Percentiles rank a stretch among this genome's conserved stretches.
phyloP scores from a whole-genome alignment of 495 filamentous ascomycete species.

The Hypoxylon trugodes region DNA sequence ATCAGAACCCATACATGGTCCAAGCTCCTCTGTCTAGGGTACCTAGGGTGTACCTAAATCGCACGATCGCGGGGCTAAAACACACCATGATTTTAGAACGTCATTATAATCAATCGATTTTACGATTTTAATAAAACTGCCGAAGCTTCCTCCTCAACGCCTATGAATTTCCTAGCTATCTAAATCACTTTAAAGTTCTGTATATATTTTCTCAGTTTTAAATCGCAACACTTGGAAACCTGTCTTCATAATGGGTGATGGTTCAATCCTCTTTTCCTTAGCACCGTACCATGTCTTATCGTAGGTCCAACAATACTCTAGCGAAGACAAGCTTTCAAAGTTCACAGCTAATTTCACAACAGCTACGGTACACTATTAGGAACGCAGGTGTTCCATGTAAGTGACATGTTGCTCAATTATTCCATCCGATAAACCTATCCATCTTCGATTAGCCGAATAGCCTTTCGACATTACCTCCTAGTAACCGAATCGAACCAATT shows the following conservation, averaged over 20 bases:
- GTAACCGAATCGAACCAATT: background rate
- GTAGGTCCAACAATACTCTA: conserved; percentile 51
- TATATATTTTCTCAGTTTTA: background rate
- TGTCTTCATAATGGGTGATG: conserved; percentile 34
- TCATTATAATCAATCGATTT: conserved; percentile 12
- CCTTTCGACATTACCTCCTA: background rate
- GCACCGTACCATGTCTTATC: conserved; percentile 81
- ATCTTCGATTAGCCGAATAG: background rate
- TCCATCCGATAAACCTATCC: background rate
- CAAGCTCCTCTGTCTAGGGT: conserved; percentile 26
- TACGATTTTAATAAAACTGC: conserved; percentile 9
- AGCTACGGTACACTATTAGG: conserved; percentile 85
- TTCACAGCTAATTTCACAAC: conserved; percentile 14
- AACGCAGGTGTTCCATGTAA: conserved; percentile 79
- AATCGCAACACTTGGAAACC: background rate
- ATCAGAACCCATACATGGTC: conserved; percentile 14
- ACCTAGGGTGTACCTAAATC: conserved; percentile 11
- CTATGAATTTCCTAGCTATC: background rate
- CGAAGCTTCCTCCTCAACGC: conserved; percentile 7
- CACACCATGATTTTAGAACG: conserved; percentile 25
- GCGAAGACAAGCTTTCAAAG: conserved; percentile 3
- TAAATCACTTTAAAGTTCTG: no score
- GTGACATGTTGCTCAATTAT: conserved; percentile 2
- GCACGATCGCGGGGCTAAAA: conserved; percentile 29
- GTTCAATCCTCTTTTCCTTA: conserved; percentile 60